phyloP scores from a whole-genome alignment of 2,329 filamentous ascomycete genomes.

The Fusarium oxysporum region DNA sequence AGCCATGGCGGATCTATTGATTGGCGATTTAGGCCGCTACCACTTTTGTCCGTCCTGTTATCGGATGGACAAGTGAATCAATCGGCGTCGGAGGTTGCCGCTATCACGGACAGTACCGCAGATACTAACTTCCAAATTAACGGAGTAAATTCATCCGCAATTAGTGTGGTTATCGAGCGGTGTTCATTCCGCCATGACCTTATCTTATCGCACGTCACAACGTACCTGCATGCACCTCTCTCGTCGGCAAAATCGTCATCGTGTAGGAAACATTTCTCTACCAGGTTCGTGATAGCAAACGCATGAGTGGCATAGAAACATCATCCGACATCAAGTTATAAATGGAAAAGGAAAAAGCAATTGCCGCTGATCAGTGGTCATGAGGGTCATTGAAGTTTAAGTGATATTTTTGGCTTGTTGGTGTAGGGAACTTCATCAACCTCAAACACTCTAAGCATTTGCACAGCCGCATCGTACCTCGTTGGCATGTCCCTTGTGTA shows the following conservation, averaged over 20 bases:
- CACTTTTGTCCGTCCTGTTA: neutral
- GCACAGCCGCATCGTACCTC: neutral
- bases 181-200: neutral
- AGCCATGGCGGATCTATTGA: neutral
- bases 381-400: neutral
- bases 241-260: neutral
- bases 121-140: neutral
- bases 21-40: neutral
- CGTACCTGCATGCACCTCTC: neutral
- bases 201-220: neutral
- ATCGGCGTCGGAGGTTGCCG: neutral
- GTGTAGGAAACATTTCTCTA: neutral
- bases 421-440: neutral
- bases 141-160: neutral
- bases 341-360: neutral
- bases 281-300: neutral
- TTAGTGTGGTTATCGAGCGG: neutral
- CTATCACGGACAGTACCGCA: neutral
- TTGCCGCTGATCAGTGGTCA: neutral
- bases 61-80: neutral
- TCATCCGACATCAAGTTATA: neutral
- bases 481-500: neutral
- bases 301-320: neutral
- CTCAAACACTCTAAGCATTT: neutral
- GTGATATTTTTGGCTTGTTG: neutral